Evolutionary conservation across 768 basidiomycete species (phyloP), one percentile per base, ranked within the genome.

Genomic region (Boletus rubescentipes): DNA sequence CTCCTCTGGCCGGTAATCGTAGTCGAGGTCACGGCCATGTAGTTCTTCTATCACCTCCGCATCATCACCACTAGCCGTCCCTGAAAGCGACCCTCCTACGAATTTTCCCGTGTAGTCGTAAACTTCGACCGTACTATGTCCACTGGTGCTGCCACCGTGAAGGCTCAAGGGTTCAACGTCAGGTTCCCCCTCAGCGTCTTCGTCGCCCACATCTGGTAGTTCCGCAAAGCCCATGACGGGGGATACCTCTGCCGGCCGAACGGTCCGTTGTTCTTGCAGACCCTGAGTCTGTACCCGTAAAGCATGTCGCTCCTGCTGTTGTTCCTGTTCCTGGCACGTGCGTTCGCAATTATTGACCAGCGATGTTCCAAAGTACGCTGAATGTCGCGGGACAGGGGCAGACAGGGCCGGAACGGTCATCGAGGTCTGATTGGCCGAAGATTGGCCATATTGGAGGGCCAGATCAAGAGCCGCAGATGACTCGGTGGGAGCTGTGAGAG

Each of bases 301-400:
- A 18, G 61, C 70, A 47, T 61, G 68, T 9, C 67, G 60, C 42
- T 67, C 67, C 29, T 66, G 68, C 26, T 70, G 67, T 10, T 61
- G 70, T 72, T 70, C 71, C 67, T 70, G 69, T 69, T 72, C 69
- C 71, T 70, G 69, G 50, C 71, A 70, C 65, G 69, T 72, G 67
- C 69, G 69, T 53, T 70, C 69, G 60, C 69, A 70, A 57, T 60
- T 62, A 59, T 55, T 59, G 60, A 71, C 58, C 10, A 70, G 51
- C 35, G 69, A 72, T 4, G 67, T 36, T 23, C 50, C 69, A 59
- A 65, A 68, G 56, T 71, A 70, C 0, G 65, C 50, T 36, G 68
- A 68, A 60, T 71, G 69, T 46, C 69, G 65, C 20, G 69, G 71
- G 52, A 70, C 63, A 52, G 69, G 69, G 40, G 69, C 69, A 23